phyloP scores from a whole-genome alignment of 1,139 yeast species.

The Arxiozyma bovina region DNA sequence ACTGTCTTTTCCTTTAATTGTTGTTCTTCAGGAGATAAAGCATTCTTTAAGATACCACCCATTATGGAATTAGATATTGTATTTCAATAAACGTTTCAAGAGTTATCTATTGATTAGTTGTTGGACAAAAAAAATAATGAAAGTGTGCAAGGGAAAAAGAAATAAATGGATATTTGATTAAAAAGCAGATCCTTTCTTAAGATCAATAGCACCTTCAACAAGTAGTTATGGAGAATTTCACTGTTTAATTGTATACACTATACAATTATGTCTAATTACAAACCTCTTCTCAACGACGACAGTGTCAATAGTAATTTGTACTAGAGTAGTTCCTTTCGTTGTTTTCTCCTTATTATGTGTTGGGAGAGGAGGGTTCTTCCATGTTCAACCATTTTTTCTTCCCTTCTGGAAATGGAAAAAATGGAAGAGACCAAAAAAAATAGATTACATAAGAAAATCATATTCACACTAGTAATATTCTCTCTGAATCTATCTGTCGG shows the following conservation, averaged over 20 bases:
- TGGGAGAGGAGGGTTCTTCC: not conserved
- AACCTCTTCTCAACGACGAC: not conserved
- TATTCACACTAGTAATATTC: too few species aligned
- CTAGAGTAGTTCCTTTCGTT: too few species aligned
- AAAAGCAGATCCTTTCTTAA: not conserved
- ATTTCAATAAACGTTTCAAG: not conserved
- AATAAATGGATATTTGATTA: too few species aligned
- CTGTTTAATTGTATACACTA: too few species aligned
- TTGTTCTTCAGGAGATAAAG: conserved; percentile 22
- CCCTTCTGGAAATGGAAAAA: not conserved
- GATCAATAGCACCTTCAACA: not conserved
- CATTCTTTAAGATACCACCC: conserved; percentile 37
- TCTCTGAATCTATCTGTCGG: too few species aligned
- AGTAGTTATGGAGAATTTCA: not conserved
- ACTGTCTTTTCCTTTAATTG: conserved; percentile 1
- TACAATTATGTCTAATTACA: too few species aligned
- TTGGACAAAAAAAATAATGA: too few species aligned
- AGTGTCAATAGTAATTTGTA: too few species aligned
- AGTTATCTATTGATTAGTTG: not conserved
- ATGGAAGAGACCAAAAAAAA: not conserved
- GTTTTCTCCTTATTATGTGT: not conserved
- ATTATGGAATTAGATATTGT: conserved; percentile 11
- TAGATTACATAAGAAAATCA: too few species aligned
- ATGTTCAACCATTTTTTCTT: not conserved
- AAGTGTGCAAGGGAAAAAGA: too few species aligned